phyloP scores from a whole-genome alignment of 2,329 filamentous ascomycete genomes.

The Colletotrichum lentis region DNA sequence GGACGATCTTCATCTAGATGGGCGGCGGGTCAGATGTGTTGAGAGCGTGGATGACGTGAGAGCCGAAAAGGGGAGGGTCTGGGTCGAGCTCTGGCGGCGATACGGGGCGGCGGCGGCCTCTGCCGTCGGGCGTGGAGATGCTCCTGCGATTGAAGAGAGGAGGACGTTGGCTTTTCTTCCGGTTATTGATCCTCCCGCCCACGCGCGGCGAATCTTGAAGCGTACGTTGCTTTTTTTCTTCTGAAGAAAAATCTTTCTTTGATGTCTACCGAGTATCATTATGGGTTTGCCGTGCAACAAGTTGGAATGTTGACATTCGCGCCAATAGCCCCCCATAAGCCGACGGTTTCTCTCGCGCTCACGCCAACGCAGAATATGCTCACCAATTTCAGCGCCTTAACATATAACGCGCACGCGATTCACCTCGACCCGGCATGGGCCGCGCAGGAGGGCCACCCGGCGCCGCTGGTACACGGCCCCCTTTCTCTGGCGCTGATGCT shows the following conservation, averaged over 20 bases:
- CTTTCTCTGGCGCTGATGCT: constrained; percentile 81
- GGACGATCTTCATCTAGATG: constrained; percentile 50
- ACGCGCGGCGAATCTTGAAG: constrained; percentile 41
- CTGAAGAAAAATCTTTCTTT: too few species aligned
- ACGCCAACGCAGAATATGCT: constrained; percentile 75
- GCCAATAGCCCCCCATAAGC: constrained; percentile 46
- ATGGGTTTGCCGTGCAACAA: neutral
- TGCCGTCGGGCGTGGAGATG: constrained; percentile 15
- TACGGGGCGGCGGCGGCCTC: constrained; percentile 48
- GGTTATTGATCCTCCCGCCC: constrained; percentile 38
- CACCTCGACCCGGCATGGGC: constrained; percentile 82
- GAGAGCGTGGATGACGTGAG: constrained; percentile 55
- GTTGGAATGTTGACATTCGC: neutral
- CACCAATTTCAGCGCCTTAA: constrained; percentile 90
- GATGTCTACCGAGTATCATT: neutral
- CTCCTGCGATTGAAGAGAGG: constrained; percentile 54
- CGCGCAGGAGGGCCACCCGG: constrained; percentile 75
- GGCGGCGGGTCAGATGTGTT: constrained; percentile 52
- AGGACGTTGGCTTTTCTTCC: constrained; percentile 63
- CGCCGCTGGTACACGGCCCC: constrained; percentile 86
- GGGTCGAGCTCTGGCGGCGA: constrained; percentile 60
- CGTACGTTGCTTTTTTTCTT: constrained; percentile 39
- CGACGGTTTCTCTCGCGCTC: constrained; percentile 56
- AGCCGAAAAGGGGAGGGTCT: constrained; percentile 51
- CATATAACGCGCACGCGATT: constrained; percentile 91